Evolutionary conservation across 345 rosid species (phyloP), one percentile per base, ranked within the genome.

Genomic region (Murraya koenigii): DNA sequence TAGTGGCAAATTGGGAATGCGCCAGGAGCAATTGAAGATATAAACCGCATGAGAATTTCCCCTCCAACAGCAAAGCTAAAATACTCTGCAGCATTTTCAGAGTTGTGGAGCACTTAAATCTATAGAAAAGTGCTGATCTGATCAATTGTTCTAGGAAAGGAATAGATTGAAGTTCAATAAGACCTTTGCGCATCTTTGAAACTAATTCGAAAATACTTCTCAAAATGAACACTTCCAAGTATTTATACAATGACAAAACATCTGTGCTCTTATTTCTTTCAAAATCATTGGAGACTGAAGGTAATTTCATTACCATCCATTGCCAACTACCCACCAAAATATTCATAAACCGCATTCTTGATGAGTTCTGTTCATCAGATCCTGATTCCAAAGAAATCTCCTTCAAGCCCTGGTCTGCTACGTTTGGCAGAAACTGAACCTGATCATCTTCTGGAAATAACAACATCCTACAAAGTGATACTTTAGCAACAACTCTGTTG

Each of bases 1-100:
- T 78, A 65, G 89, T 67, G 67, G 89, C 85, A 84, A 93, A 92
- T 77, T 90, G 99, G 76, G 99, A 95, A 81, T 92, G 98, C 19
- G 93, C 83, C 83, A 95, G 88, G 76, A 92, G 79, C 81, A 91
- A 84, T 77, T 91, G 92, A 49, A 93, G 88, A 89, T 81, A 94
- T 20, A 79, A 84, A 70, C 80, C 76, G 68, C 70, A 81, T 8
- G 89, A 87, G 84, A 85, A 79, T 77, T 88, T 84, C 62, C 90
- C 99, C 33, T 84, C 88, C 72, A 81, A 80, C 78, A 96, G 82
- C 70, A 83, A 73, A 74, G 77, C 69, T 58, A 96, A 80, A 71
- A 92, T 87, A 58, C 79, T 79, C 33, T 81, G 82, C 41, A 92
- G 86, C 75, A 84, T 77, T 85, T 86, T 84, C 84, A 92, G 79